Base-by-base conservation (phyloP, 116 monocot species). In the Phalaenopsis hybrid region DNA sequence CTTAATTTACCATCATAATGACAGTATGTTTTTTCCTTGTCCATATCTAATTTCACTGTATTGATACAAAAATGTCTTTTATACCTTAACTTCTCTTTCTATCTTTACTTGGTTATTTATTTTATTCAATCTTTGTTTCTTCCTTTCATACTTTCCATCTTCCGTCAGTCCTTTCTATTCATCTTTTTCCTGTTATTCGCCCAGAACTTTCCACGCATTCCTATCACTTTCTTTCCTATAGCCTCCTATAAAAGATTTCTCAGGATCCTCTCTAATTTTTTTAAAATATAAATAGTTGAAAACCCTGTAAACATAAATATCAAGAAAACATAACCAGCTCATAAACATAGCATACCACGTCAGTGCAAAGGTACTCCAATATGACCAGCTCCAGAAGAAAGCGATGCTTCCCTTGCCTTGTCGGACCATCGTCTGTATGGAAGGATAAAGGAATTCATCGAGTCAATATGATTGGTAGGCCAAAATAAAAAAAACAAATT, bases 331-430 rank as follows among this genome's bases (percentile, higher is more conserved):
- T 16, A 31, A 11, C 11, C 16, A 41, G 13, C 73, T 73, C 43
- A 73, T 73, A 73, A 73, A 4, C 15, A 41, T 73, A 50, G 59
- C 85, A 76, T 98, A 98, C 97, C 97, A 98, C 81, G 97, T 98
- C 25, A 98, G 77, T 17, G 86, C 74, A 88, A 98, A 98, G 23
- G 94, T 98, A 76, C 97, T 94, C 97, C 97, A 98, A 86, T 98
- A 98, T 79, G 97, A 94, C 91, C 92, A 94, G 84, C 94, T 93
- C 97, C 97, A 98, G 81, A 98, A 98, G 81, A 98, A 95, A 82
- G 89, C 88, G 82, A 98, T 95, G 58, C 92, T 94, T 79, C 90
- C 91, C 58, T 93, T 90, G 33, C 90, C 86, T 80, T 86, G 91
- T 55, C 87, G 86, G 69, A 80, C 90, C 51, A 98, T 93, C 73